Percentiles rank a stretch among this genome's conserved stretches.
phyloP scores from a whole-genome alignment of 148 eudicot species.

The Cornus kousa region DNA sequence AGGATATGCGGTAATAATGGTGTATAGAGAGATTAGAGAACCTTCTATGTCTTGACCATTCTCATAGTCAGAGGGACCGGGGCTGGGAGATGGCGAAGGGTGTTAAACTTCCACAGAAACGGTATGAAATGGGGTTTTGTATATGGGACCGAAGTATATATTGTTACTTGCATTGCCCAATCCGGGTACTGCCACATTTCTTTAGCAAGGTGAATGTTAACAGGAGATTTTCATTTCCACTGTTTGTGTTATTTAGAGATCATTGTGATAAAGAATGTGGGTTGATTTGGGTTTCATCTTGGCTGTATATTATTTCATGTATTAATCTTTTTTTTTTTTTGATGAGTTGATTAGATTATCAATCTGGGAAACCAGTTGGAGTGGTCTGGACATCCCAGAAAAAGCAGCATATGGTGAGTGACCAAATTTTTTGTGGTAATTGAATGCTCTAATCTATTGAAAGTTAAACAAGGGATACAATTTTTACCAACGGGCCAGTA shows the following conservation, averaged over 20 bases:
- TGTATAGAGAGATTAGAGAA: slow-evolving; percentile 9
- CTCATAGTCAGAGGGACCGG: not conserved
- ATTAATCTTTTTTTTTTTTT: slow-evolving; percentile 10
- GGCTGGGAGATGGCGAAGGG: not conserved
- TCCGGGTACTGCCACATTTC: slow-evolving; percentile 3
- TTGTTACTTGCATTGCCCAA: slow-evolving; percentile 8
- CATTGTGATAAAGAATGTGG: slow-evolving; percentile 29
- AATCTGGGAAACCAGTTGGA: not conserved
- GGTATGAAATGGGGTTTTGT: not conserved
- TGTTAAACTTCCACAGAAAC: not conserved
- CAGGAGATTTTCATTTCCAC: not conserved
- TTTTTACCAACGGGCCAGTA: too few species aligned
- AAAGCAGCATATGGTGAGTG: too few species aligned
- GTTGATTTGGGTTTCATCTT: slow-evolving; percentile 19
- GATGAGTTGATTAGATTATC: slow-evolving; percentile 19
- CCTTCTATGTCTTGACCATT: slow-evolving; percentile 9
- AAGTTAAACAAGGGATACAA: too few species aligned
- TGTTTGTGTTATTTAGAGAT: not conserved
- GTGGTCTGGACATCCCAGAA: too few species aligned
- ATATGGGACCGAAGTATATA: slow-evolving; percentile 1
- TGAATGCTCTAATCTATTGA: too few species aligned
- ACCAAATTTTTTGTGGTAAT: too few species aligned
- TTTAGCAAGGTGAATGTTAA: not conserved
- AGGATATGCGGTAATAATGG: slow-evolving; percentile 37
- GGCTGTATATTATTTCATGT: slow-evolving; percentile 21